These are phyloP conservation scores for Yarrowia sp. DNA, from an alignment of 805 yeast species.

Conservation along the genomic window DNA sequence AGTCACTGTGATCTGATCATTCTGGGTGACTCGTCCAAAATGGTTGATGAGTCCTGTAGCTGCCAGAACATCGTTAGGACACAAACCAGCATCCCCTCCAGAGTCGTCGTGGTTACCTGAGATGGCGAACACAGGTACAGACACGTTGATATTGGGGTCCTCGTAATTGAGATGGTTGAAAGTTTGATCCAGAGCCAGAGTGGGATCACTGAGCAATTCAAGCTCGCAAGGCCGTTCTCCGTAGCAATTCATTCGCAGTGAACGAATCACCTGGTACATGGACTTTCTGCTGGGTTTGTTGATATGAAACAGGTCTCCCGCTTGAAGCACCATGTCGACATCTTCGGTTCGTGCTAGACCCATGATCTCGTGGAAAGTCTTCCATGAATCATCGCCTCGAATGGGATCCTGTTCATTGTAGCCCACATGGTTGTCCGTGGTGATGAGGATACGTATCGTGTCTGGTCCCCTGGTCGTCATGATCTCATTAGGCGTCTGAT, in stretches of 20 bases:
- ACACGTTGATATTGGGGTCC: conserved; percentile 87
- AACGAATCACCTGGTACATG: conserved; percentile 77
- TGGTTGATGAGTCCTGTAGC: conserved; percentile 86
- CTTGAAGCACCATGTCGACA: conserved; percentile 88
- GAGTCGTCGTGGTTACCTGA: conserved; percentile 98
- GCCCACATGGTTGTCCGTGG: conserved; percentile 98
- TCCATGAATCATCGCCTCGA: conserved; percentile 88
- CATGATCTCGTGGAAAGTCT: conserved; percentile 84
- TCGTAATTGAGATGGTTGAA: conserved; percentile 80
- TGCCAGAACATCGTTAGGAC: conserved; percentile 84
- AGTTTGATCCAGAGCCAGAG: conserved; percentile 57
- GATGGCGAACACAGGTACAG: conserved; percentile 89
- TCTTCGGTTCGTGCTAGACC: conserved; percentile 69
- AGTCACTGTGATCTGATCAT: conserved; percentile 72
- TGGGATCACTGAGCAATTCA: conserved; percentile 81
- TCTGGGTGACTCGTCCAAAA: conserved; percentile 81
- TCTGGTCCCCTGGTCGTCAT: conserved; percentile 55
- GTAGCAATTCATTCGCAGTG: conserved; percentile 73
- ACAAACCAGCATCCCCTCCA: conserved; percentile 76
- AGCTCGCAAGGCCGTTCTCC: conserved; percentile 89
- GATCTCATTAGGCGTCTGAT: not conserved
- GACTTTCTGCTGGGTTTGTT: conserved; percentile 90
- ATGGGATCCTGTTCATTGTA: conserved; percentile 88
- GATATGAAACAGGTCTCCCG: conserved; percentile 91
- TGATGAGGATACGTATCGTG: conserved; percentile 77